A percentile compares a stretch with the other conserved stretches of the same genome.
Evolutionary conservation across 129 eudicot genomes (phyloP).

Genomic region (Helianthus tuberosus): DNA sequence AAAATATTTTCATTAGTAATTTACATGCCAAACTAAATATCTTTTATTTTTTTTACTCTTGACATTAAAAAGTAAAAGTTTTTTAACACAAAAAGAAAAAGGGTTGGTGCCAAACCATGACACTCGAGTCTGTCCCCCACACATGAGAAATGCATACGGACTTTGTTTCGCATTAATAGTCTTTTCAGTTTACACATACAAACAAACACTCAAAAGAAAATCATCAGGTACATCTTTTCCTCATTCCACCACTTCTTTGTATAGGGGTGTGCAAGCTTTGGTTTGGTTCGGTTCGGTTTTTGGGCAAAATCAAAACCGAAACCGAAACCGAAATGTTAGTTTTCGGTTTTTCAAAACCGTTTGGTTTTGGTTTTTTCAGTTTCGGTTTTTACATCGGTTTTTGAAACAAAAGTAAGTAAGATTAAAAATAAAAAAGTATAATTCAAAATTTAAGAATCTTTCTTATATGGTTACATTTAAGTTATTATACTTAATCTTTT

Average conservation of each 20-base stretch:
- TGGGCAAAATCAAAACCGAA: too few species aligned
- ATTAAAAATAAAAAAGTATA: too few species aligned
- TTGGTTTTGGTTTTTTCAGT: too few species aligned
- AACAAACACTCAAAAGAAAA: conserved; percentile 33
- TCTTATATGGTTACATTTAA: too few species aligned
- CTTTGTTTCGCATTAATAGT: conserved; percentile 27
- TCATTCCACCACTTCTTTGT: background rate
- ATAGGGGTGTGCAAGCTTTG: too few species aligned
- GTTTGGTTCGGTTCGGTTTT: too few species aligned
- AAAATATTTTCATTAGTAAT: background rate
- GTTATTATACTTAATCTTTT: too few species aligned
- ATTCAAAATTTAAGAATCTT: too few species aligned
- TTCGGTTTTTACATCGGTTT: too few species aligned
- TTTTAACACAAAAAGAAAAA: background rate
- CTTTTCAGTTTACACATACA: conserved; percentile 35
- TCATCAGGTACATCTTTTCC: conserved; percentile 29
- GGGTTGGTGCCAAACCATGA: conserved; percentile 38
- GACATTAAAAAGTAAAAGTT: background rate
- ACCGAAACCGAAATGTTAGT: too few species aligned
- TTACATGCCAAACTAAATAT: background rate
- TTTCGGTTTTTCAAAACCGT: too few species aligned
- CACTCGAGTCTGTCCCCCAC: conserved; percentile 36
- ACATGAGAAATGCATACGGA: conserved; percentile 38
- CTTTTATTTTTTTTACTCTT: background rate
- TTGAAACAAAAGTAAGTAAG: too few species aligned